Conservation (phyloP, 805 yeast species). For the Wickerhamiella vanderwaltii region DNA sequence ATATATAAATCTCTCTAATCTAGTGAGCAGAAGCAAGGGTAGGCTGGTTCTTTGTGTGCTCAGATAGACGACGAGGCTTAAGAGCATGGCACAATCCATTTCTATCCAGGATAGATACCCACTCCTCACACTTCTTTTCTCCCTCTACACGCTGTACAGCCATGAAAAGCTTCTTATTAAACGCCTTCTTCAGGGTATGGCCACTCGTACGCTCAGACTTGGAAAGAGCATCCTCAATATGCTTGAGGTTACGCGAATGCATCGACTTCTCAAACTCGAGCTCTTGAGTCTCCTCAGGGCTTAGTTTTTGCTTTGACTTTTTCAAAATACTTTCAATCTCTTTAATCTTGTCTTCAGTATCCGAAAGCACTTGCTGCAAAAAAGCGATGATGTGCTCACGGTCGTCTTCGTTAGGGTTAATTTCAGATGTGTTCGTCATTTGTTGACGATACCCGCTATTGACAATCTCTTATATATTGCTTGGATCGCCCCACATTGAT, state of each 20-base stretch:
- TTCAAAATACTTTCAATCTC: conserved; percentile 19
- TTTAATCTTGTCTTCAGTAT: conserved; percentile 14
- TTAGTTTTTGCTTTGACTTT: conserved; percentile 18
- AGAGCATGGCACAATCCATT: conserved; percentile 16
- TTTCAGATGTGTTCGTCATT: conserved; percentile 19
- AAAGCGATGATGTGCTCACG: conserved; percentile 20
- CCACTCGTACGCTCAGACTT: conserved; percentile 22
- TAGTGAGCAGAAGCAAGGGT: conserved; percentile 5
- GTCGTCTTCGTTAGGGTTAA: conserved; percentile 22
- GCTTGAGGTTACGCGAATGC: conserved; percentile 17
- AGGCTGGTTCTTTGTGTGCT: conserved; percentile 9
- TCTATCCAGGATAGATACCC: conserved; percentile 16
- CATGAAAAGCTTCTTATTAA: conserved; percentile 21
- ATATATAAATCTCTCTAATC: no score
- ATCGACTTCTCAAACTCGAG: conserved; percentile 17
- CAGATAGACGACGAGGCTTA: conserved; percentile 11
- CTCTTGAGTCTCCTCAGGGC: conserved; percentile 17
- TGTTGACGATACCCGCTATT: no score
- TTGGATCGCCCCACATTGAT: no score
- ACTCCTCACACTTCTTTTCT: conserved; percentile 15
- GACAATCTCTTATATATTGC: no score
- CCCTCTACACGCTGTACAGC: conserved; percentile 16
- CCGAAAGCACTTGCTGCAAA: conserved; percentile 16
- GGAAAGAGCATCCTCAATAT: conserved; percentile 20
- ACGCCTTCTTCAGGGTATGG: conserved; percentile 23